A percentile compares a stretch with the other conserved stretches of the same genome.
phyloP scores from a whole-genome alignment of 2,329 filamentous ascomycete species.

The Beauveria caledonica region DNA sequence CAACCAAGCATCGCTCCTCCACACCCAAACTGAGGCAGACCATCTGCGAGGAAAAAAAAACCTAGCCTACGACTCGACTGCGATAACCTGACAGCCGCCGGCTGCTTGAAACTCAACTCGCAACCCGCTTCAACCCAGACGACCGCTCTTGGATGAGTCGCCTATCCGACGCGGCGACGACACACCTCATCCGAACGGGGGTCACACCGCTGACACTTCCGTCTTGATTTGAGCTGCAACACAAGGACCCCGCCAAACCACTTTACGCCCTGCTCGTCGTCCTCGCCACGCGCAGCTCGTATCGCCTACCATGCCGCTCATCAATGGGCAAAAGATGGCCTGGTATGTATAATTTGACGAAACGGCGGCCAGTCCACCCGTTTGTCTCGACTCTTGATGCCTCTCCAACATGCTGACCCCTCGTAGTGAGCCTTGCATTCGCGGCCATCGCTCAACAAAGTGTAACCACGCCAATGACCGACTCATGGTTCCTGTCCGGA shows the following conservation, averaged over 20 bases:
- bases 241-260: neutral
- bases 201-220: neutral
- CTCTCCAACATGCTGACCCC: neutral
- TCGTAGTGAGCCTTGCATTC: conserved; percentile 62
- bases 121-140: neutral
- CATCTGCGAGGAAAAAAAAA: neutral
- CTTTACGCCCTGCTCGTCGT: neutral
- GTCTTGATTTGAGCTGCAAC: conserved; percentile 1
- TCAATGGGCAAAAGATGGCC: conserved; percentile 65
- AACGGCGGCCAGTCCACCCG: neutral
- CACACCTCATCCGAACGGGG: neutral
- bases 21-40: neutral
- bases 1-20: neutral
- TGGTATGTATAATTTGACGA: conserved; percentile 45
- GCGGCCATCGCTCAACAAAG: conserved; percentile 68
- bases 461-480: conserved; percentile 61
- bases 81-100: neutral
- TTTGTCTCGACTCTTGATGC: neutral
- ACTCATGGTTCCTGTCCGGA: conserved; percentile 61
- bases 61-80: neutral
- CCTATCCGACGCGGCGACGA: neutral
- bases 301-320: conserved; percentile 49
- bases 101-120: neutral
- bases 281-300: neutral
- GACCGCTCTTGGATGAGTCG: neutral